These are phyloP conservation scores for Prunella vulgaris DNA, from an alignment of 257 asterid genomes.

Conservation along the genomic window DNA sequence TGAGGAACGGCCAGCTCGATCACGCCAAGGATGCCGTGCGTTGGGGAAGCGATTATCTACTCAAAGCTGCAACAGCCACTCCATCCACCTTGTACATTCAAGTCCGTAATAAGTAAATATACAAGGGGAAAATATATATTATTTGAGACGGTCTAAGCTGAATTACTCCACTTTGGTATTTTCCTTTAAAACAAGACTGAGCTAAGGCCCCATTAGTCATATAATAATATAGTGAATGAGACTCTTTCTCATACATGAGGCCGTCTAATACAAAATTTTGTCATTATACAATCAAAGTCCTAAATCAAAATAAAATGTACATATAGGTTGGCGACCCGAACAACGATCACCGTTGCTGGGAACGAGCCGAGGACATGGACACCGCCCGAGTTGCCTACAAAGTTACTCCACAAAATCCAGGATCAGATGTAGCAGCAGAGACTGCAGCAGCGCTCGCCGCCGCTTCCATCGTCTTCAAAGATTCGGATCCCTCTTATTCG, in stretches of 20 bases:
- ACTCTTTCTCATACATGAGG: too few relatives aligned
- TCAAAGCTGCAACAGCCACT: conserved; percentile 76
- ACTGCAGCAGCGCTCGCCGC: conserved; percentile 92
- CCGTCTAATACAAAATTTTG: too few relatives aligned
- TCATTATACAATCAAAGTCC: background rate
- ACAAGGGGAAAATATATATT: too few relatives aligned
- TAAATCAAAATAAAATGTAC: background rate
- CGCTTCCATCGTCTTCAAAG: conserved; percentile 69
- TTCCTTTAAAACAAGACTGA: too few relatives aligned
- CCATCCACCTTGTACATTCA: conserved; percentile 62
- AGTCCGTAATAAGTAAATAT: conserved; percentile 22
- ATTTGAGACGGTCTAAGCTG: too few relatives aligned
- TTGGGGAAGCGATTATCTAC: conserved; percentile 80
- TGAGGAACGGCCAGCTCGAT: conserved; percentile 37
- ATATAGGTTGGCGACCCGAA: conserved; percentile 75
- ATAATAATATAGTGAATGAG: too few relatives aligned
- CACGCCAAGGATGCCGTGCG: conserved; percentile 60
- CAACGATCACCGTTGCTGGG: conserved; percentile 81
- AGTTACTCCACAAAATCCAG: conserved; percentile 65
- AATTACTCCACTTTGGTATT: too few relatives aligned
- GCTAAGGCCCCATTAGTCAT: too few relatives aligned
- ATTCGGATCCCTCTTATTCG: conserved; percentile 68
- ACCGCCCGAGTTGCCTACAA: conserved; percentile 57
- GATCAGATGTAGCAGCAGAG: conserved; percentile 89
- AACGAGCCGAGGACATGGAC: conserved; percentile 90